Evolutionary conservation across 176 grass and related monocot genomes (phyloP).

Genomic region (Oryza meyeriana): DNA sequence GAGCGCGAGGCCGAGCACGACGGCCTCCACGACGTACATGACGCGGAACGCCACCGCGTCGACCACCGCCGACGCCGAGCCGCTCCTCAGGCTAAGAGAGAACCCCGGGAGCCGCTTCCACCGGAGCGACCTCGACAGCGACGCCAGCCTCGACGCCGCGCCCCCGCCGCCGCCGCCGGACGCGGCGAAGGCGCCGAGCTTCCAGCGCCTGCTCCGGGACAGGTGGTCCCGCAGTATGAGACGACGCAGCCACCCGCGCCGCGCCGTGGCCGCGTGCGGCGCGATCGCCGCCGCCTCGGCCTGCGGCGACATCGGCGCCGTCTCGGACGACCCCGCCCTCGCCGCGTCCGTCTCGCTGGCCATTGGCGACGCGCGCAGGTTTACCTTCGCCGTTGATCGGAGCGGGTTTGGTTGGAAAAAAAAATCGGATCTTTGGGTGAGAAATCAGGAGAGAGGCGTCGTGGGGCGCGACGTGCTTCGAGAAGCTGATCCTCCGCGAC

Average conservation of each 20-base stretch:
- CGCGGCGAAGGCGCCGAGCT: not conserved
- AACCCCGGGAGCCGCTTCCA: constrained; percentile 51
- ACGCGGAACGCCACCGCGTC: constrained; percentile 62
- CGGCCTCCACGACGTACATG: constrained; percentile 80
- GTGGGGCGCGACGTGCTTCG: constrained; percentile 8
- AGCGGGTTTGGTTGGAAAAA: constrained; percentile 11
- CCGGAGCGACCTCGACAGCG: constrained; percentile 46
- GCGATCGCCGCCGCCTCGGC: not conserved
- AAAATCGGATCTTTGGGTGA: constrained; percentile 12
- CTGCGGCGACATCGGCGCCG: constrained; percentile 13
- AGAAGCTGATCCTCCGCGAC: not conserved
- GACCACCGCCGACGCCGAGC: constrained; percentile 43
- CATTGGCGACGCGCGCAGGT: not conserved
- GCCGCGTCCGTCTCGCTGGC: constrained; percentile 8
- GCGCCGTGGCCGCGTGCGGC: not conserved
- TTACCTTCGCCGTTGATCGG: not conserved
- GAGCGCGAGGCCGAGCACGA: constrained; percentile 74
- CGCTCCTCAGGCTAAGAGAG: constrained; percentile 30
- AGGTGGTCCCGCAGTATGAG: constrained; percentile 35
- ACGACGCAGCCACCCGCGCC: constrained; percentile 41
- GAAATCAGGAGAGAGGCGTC: not conserved
- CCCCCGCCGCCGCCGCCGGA: not conserved
- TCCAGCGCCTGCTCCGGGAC: constrained; percentile 27
- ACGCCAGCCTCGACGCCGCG: constrained; percentile 35
- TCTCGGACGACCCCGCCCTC: constrained; percentile 23